Conservation (phyloP, 2,329 filamentous ascomycete genomes). For the Penicillium nordicum region DNA sequence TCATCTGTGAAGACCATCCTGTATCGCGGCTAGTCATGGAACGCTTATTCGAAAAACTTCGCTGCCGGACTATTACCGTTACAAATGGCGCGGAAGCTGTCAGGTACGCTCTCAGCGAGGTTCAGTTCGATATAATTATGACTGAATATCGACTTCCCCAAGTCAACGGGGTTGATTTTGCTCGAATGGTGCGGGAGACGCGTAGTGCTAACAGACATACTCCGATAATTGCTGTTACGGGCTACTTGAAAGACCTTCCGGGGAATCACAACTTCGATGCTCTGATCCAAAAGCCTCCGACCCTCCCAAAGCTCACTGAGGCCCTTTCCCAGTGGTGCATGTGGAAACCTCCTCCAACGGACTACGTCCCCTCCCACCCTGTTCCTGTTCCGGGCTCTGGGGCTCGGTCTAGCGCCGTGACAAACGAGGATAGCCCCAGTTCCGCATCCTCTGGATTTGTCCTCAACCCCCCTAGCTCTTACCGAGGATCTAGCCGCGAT, state of each 20-base stretch:
- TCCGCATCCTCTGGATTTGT: conserved; percentile 73
- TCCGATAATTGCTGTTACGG: conserved; percentile 92
- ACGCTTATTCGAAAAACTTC: conserved; percentile 88
- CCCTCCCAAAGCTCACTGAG: conserved; percentile 83
- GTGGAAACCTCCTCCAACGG: conserved; percentile 77
- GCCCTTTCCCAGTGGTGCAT: conserved; percentile 84
- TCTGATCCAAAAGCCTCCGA: conserved; percentile 94
- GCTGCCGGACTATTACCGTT: conserved; percentile 89
- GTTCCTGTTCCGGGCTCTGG: conserved; percentile 60
- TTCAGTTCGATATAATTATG: conserved; percentile 98
- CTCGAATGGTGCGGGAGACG: conserved; percentile 95
- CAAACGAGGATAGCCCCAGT: conserved; percentile 75
- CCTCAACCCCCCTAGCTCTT: conserved; percentile 68
- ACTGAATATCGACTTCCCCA: conserved; percentile 95
- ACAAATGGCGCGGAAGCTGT: conserved; percentile 87
- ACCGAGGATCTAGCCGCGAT: conserved; percentile 74
- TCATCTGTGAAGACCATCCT: conserved; percentile 97
- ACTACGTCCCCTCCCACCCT: conserved; percentile 49
- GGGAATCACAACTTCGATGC: conserved; percentile 95
- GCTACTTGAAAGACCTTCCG: conserved; percentile 95
- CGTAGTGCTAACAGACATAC: conserved; percentile 93
- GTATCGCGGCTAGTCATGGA: conserved; percentile 99
- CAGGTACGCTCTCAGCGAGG: conserved; percentile 90
- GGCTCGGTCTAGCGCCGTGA: conserved; percentile 61
- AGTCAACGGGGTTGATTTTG: conserved; percentile 91